phyloP scores from a whole-genome alignment of 139 green algal species.

The Diplosphaera chodatii region DNA sequence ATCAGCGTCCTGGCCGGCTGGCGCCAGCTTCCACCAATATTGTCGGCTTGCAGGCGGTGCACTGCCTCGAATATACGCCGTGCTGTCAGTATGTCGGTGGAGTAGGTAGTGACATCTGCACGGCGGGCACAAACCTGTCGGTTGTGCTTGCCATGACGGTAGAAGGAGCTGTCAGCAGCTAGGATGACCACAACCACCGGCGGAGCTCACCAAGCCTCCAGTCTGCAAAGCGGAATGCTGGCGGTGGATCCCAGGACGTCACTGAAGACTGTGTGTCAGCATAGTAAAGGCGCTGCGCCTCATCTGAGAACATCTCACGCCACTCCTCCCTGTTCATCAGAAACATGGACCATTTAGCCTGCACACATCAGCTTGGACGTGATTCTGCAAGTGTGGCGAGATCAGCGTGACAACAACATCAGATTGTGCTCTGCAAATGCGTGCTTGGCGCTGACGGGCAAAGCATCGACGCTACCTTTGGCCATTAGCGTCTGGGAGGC shows the following conservation, averaged over 20 bases:
- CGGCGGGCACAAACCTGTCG: no score
- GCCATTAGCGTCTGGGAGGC: not conserved
- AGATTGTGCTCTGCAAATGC: no score
- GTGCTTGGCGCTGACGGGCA: no score
- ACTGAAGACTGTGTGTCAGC: not conserved
- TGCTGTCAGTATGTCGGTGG: not conserved
- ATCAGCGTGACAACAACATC: no score
- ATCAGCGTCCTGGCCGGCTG: not conserved
- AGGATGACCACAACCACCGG: no score
- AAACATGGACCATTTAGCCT: no score
- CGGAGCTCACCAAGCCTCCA: constrained; percentile 15
- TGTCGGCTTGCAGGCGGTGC: constrained; percentile 1
- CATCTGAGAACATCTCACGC: not conserved
- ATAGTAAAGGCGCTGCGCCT: not conserved
- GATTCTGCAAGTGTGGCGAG: no score
- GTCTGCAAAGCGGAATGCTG: constrained; percentile 13
- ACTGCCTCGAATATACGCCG: constrained; percentile 13
- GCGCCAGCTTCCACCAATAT: constrained; percentile 3
- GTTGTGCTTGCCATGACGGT: no score
- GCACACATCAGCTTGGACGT: no score
- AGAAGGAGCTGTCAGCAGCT: no score
- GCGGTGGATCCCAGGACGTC: constrained; percentile 15
- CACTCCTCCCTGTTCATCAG: not conserved
- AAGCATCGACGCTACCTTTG: no score
- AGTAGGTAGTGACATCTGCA: not conserved